A percentile compares a stretch with the other conserved stretches of the same genome.
These are phyloP conservation scores for Mimosa pudica DNA, from an alignment of 306 rosid species.

Conservation along the genomic window DNA sequence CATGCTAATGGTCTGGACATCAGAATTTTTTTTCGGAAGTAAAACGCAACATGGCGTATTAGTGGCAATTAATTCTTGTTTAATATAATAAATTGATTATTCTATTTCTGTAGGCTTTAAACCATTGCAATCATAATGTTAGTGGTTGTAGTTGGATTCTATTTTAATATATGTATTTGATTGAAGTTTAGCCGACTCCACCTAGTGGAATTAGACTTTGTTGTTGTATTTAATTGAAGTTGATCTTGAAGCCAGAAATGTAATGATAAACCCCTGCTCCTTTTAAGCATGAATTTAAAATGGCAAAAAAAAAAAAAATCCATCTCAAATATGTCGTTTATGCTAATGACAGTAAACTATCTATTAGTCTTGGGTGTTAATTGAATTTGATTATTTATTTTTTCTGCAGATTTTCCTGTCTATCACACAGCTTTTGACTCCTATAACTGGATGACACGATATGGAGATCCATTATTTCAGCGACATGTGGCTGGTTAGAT, in stretches of 20 bases:
- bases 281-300: background rate
- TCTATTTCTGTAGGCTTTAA: background rate
- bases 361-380: background rate
- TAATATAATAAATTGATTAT: conserved; percentile 1
- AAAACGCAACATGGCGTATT: background rate
- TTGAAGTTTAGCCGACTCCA: background rate
- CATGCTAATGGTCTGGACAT: background rate
- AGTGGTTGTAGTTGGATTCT: conserved; percentile 1
- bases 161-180: background rate
- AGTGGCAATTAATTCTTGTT: background rate
- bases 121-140: background rate
- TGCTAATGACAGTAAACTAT: background rate
- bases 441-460: conserved; percentile 80
- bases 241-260: background rate
- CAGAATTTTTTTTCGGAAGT: background rate
- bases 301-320: background rate
- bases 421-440: conserved; percentile 95
- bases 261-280: conserved; percentile 1
- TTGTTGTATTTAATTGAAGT: background rate
- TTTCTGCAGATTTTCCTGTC: conserved; percentile 74
- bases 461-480: conserved; percentile 89
- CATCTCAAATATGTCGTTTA: background rate
- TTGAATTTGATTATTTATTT: conserved; percentile 25
- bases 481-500: conserved; percentile 84
- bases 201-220: too few relatives aligned